Evolutionary conservation across 768 basidiomycete genomes (phyloP).

Genomic region (Boletus rex-veris): DNA sequence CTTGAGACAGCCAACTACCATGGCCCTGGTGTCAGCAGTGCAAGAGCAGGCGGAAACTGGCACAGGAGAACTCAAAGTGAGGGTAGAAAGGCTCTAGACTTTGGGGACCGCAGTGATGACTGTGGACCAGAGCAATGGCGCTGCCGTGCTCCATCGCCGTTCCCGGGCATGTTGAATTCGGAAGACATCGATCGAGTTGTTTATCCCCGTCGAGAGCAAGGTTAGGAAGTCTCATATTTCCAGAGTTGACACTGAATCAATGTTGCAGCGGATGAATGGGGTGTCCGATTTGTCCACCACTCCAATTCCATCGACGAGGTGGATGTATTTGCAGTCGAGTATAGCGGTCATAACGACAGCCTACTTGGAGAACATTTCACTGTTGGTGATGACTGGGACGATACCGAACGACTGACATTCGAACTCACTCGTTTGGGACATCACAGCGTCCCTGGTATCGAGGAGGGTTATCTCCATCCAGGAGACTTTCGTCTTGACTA

Average conservation of each 20-base stretch:
- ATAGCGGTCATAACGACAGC: constrained; percentile 23
- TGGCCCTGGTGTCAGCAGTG: background rate
- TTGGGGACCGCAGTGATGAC: constrained; percentile 21
- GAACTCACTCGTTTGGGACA: constrained; percentile 14
- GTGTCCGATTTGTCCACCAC: constrained; percentile 19
- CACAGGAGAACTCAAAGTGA: constrained; percentile 47
- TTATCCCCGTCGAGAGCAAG: constrained; percentile 27
- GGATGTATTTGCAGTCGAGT: constrained; percentile 23
- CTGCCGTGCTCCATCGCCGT: constrained; percentile 29
- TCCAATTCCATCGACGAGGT: constrained; percentile 6
- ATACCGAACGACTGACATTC: constrained; percentile 18
- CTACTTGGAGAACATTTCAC: constrained; percentile 25
- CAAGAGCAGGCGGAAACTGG: constrained; percentile 32
- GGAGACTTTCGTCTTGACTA: constrained; percentile 8
- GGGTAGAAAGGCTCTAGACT: constrained; percentile 39
- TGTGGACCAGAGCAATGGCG: constrained; percentile 20
- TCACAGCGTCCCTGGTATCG: background rate
- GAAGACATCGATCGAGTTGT: constrained; percentile 27
- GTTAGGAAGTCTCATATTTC: constrained; percentile 7
- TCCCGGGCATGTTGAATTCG: constrained; percentile 1
- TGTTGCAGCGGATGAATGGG: constrained; percentile 29
- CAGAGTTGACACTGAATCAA: constrained; percentile 6
- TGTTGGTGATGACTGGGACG: constrained; percentile 21
- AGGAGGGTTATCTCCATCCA: constrained; percentile 2
- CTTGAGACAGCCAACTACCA: constrained; percentile 3